Base-by-base conservation (phyloP, 768 basidiomycete species). In the Vishniacozyma victoriae region DNA sequence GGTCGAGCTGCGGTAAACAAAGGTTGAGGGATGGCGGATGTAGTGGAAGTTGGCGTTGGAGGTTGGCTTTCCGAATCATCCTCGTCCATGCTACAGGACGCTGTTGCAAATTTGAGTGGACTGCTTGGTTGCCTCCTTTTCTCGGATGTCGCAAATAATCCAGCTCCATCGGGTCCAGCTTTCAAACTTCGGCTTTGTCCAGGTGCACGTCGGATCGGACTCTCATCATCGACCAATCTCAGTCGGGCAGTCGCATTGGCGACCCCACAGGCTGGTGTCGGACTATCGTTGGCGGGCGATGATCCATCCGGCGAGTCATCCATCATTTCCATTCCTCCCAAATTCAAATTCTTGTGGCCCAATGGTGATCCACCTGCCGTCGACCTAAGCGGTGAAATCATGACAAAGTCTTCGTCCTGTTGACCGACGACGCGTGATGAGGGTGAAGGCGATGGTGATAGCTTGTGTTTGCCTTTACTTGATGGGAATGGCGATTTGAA, bases 351-450 rank as follows among this genome's bases (percentile, higher is more conserved):
- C 46, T 41, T 44, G 46, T 31, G 41, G 37, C 18, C 41, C 46
- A 48, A 36, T 41, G 37, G 35, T 52, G 47, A 14, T n/a, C 29
- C 29, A n/a, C 9, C 9, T 9, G 9, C n/a, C n/a, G 35, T 22
- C 14, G 57, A 41, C 37, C 54, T 45, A 14, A 64, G 48, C 22
- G 62, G 65, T 1, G 65, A 67, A 27, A 64, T 62, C 64, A 67
- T 67, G 48, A 67, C 62, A 44, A 67, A 67, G 36, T 67, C 65
- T 22, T 64, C 65, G 31, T 61, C 65, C 18, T 48, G 50, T 23
- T 40, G 45, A 31, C 23, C 29, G n/a, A n/a, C n/a, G 29, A 33
- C 29, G 29, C 29, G 29, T 42, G 54, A 26, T 9, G 43, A 36
- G 20, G 64, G 64, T 4, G 64, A 66, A n/a, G 64, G 64, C 4